Conservation (phyloP, 208 protist species). For the Wallacemonas sp. region DNA sequence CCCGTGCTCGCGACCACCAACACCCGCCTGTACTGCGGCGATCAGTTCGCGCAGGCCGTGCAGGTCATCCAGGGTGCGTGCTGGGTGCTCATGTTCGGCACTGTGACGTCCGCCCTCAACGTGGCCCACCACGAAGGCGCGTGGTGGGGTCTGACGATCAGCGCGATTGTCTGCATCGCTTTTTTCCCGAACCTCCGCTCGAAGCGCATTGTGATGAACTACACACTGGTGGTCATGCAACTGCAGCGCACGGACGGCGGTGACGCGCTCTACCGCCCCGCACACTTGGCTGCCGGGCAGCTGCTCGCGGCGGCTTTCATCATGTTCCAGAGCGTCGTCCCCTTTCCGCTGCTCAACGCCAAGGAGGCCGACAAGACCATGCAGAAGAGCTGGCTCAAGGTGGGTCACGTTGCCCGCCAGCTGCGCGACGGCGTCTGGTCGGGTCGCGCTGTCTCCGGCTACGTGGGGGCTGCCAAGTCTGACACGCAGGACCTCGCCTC, state of each 20-base stretch:
- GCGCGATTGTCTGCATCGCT: constrained; percentile 22
- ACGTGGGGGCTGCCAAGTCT: constrained; percentile 16
- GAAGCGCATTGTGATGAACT: constrained; percentile 22
- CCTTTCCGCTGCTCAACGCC: constrained; percentile 26
- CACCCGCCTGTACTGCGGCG: constrained; percentile 18
- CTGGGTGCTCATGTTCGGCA: constrained; percentile 18
- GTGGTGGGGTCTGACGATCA: constrained; percentile 33
- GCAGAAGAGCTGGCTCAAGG: constrained; percentile 15
- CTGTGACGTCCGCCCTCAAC: constrained; percentile 12
- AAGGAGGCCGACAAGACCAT: constrained; percentile 22
- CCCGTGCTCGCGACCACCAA: constrained; percentile 18
- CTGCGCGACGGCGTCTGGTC: constrained; percentile 27
- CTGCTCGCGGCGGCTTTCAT: constrained; percentile 24
- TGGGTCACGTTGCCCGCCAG: constrained; percentile 21
- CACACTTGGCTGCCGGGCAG: constrained; percentile 21
- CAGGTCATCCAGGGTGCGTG: constrained; percentile 18
- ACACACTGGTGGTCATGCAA: constrained; percentile 33
- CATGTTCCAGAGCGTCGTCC: constrained; percentile 26
- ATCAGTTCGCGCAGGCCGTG: constrained; percentile 16
- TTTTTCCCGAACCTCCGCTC: constrained; percentile 28
- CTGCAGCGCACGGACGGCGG: constrained; percentile 13
- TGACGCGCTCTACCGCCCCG: constrained; percentile 6
- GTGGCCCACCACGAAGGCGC: constrained; percentile 15
- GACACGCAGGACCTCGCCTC: constrained; percentile 21
- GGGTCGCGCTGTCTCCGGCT: constrained; percentile 22